Evolutionary conservation across 129 eudicot genomes (phyloP), one percentile per base, ranked within the genome.

Genomic region (Ambrosia trifida): DNA sequence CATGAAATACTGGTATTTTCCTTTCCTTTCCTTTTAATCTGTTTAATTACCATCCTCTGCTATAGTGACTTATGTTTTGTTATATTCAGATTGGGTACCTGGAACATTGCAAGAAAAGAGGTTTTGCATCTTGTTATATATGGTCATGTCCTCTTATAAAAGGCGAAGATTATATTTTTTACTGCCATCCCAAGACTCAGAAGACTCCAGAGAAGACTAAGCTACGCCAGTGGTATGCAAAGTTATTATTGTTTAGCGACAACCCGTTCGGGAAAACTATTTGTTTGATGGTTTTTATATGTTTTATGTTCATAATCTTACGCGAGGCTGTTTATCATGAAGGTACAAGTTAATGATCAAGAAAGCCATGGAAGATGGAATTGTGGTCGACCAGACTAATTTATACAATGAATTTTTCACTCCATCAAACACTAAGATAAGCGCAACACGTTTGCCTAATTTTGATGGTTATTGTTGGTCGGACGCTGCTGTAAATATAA

Each of bases 141-240:
- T 91, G 96, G 97, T 88, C 93, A 17, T 91, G 96, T 78, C 97
- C 97, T 35, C 89, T 91, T 80, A 9, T 64, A 13, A 84, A 81
- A 79, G 90, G 93, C 5, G 90, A 88, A 33, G 96, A 91, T 70
- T 91, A 91, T 52, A 91, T 91, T 17, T 80, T 91, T 17, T 66
- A 84, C 75, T 82, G 97, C 72, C 96, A 88, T 80, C 97, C 97
- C 12, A 84, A 82, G 78, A 74, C 73, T 20, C 97, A 91, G 68
- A 91, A 75, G 70, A 82, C 80, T 28, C 97, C 97, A 4, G 81
- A 70, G 77, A 67, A 85, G 45, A 78, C 81, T 47, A 84, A 88
- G 88, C 82, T 91, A 63, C 80, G 81, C 12, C 80, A 73, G 3
- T 91, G 97, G 97, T 91, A 83, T 47, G 44, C 47, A 20, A 40